phyloP scores from a whole-genome alignment of 2,329 filamentous ascomycete genomes.

The Fusarium scirpi region DNA sequence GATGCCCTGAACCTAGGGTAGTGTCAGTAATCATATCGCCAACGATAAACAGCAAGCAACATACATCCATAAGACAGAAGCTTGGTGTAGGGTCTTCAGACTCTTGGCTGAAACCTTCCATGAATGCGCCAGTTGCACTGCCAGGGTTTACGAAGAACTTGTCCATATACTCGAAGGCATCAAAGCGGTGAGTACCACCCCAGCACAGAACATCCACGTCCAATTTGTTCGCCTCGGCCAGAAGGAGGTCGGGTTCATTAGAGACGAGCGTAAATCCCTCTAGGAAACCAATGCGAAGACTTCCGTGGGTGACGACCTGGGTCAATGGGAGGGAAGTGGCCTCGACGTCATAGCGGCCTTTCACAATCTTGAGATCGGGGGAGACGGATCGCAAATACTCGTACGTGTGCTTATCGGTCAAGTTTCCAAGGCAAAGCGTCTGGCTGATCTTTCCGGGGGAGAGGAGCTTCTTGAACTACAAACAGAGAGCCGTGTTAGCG shows the following conservation, averaged over 20 bases:
- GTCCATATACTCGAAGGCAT: slow-evolving; percentile 79
- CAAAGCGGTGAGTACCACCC: slow-evolving; percentile 76
- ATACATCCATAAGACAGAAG: slow-evolving; percentile 97
- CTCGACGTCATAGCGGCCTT: slow-evolving; percentile 75
- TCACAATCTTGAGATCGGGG: slow-evolving; percentile 78
- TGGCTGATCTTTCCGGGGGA: slow-evolving; percentile 86
- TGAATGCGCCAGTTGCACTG: slow-evolving; percentile 73
- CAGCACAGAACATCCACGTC: slow-evolving; percentile 78
- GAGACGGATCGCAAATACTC: slow-evolving; percentile 82
- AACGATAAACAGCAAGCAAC: slow-evolving; percentile 54
- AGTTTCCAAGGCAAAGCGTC: slow-evolving; percentile 82
- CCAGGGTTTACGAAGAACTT: slow-evolving; percentile 80
- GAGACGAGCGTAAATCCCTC: slow-evolving; percentile 77
- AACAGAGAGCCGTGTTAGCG: slow-evolving; percentile 40
- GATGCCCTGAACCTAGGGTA: slow-evolving; percentile 86
- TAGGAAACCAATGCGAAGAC: slow-evolving; percentile 73
- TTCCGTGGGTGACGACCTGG: slow-evolving; percentile 74
- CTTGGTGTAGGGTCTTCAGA: slow-evolving; percentile 85
- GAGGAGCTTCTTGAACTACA: slow-evolving; percentile 85
- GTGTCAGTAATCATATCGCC: slow-evolving; percentile 36
- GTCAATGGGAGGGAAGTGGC: slow-evolving; percentile 73
- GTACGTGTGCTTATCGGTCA: slow-evolving; percentile 83
- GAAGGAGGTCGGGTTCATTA: slow-evolving; percentile 73
- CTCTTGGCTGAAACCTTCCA: slow-evolving; percentile 67
- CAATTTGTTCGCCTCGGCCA: slow-evolving; percentile 75